Evolutionary conservation across 305 asterid genomes (phyloP), one percentile per base, ranked within the genome.

Genomic region (Fraxinus greggii): DNA sequence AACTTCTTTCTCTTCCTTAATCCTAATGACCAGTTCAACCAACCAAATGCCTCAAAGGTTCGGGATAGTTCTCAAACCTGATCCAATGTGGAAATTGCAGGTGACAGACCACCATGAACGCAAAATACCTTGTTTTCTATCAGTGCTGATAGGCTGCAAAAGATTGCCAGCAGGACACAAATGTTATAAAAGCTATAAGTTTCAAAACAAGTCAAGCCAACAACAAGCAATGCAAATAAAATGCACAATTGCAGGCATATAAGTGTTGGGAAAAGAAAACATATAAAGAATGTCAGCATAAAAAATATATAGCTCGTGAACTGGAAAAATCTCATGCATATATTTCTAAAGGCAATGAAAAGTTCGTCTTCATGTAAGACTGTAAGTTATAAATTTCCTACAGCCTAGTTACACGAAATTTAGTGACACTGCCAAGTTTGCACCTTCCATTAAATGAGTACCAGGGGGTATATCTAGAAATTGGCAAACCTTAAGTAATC

Each of bases 401-500:
- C 72, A 36, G 15, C 63, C 65, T 24, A 7, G 63, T 28, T 79
- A 42, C 45, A 74, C 26, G 36, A 78, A 70, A 75, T 48, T 65
- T 51, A 72, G 54, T 59, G 77, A 73, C 19, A 31, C 13, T 9
- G 63, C 24, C 65, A 78, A 61, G 33, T 79, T 61, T 76, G 74
- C 42, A 69, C 19, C 61, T 63, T 38, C 56, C 81, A 81, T 72
- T 72, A 48, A 48, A 84, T 76, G 86, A 75, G 24, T 80, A 59
- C 31, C 73, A 56, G 24, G 45, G 31, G 78, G n/a, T 67, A 51
- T 13, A 17, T 80, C 54, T 59, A 76, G 67, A 83, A 87, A 88
- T 84, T 72, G 33, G 28, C 91, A 81, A 83, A 95, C 99, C 99
- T 94, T 79, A 95, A 82, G 85, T 95, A 95, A 89, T 95, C 99